phyloP scores from a whole-genome alignment of 2,329 filamentous ascomycete species.

The Albophoma yamanashiensis region DNA sequence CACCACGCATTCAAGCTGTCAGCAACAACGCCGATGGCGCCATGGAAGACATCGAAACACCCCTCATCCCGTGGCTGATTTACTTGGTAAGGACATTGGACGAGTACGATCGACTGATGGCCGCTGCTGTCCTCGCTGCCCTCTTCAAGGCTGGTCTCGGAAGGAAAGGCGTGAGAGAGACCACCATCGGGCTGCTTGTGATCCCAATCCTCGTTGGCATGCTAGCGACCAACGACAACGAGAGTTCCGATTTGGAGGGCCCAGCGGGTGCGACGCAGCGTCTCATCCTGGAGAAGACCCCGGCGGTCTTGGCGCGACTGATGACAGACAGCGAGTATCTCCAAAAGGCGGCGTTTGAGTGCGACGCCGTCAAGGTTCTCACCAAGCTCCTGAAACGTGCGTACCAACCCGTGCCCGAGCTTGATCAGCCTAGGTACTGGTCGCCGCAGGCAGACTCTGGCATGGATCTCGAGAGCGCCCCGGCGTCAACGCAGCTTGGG shows the following conservation, averaged over 20 bases:
- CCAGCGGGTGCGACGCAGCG: conserved; percentile 23
- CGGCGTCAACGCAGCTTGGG: conserved; percentile 41
- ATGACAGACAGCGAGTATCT: conserved; percentile 69
- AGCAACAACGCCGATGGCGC: conserved; percentile 21
- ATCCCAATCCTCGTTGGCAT: conserved; percentile 60
- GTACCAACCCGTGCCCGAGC: conserved; percentile 32
- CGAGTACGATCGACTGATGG: conserved; percentile 54
- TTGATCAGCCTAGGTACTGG: conserved; percentile 23
- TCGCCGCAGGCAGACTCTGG: conserved; percentile 24
- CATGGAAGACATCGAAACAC: conserved; percentile 54
- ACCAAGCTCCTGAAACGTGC: conserved; percentile 38
- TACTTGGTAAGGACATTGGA: conserved; percentile 46
- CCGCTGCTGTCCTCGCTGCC: conserved; percentile 56
- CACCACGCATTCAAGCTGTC: conserved; percentile 16
- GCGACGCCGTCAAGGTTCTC: conserved; percentile 34
- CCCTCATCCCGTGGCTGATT: conserved; percentile 65
- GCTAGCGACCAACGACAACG: conserved; percentile 37
- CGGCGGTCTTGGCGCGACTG: conserved; percentile 65
- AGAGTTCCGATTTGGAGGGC: conserved; percentile 26
- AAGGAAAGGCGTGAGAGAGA: conserved; percentile 47
- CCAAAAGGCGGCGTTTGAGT: conserved; percentile 73
- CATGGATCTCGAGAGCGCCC: conserved; percentile 20
- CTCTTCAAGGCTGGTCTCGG: conserved; percentile 60
- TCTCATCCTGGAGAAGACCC: conserved; percentile 56
- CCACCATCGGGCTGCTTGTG: conserved; percentile 54